Evolutionary conservation across 2,329 filamentous ascomycete genomes (phyloP).

Genomic region (Monascus ruber): DNA sequence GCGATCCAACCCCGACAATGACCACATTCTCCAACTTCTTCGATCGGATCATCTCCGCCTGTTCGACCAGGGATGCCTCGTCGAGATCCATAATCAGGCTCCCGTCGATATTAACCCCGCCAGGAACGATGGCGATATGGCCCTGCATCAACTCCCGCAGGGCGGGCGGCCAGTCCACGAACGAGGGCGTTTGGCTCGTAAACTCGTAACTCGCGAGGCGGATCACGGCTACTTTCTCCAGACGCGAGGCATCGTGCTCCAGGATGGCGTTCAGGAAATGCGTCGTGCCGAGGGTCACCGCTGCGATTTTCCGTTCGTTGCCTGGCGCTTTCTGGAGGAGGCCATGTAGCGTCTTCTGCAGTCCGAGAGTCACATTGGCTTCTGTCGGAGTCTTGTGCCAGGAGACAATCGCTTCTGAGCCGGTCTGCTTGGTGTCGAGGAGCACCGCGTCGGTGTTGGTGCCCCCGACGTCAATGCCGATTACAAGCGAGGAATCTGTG

Average conservation of each 20-base stretch:
- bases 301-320: slow-evolving; percentile 24
- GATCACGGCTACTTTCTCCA: slow-evolving; percentile 43
- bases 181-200: slow-evolving; percentile 36
- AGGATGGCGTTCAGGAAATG: slow-evolving; percentile 44
- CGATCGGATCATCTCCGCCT: slow-evolving; percentile 34
- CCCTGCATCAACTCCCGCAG: slow-evolving; percentile 38
- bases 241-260: slow-evolving; percentile 37
- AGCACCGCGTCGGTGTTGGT: slow-evolving; percentile 28
- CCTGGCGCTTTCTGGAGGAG: slow-evolving; percentile 25
- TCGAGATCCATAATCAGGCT: slow-evolving; percentile 30
- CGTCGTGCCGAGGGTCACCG: slow-evolving; percentile 42
- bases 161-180: slow-evolving; percentile 37
- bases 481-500: slow-evolving; percentile 6
- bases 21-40: slow-evolving; percentile 38
- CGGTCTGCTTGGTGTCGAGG: slow-evolving; percentile 15
- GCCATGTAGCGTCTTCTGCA: slow-evolving; percentile 25
- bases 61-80: slow-evolving; percentile 34
- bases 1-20: slow-evolving; percentile 47
- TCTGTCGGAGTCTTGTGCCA: slow-evolving; percentile 29
- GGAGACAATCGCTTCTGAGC: slow-evolving; percentile 15
- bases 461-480: slow-evolving; percentile 33
- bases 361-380: slow-evolving; percentile 32
- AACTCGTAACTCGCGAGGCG: slow-evolving; percentile 38
- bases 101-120: slow-evolving; percentile 38
- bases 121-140: slow-evolving; percentile 37